Base-by-base conservation (phyloP, 305 asterid species). In the Coffea humblotiana region DNA sequence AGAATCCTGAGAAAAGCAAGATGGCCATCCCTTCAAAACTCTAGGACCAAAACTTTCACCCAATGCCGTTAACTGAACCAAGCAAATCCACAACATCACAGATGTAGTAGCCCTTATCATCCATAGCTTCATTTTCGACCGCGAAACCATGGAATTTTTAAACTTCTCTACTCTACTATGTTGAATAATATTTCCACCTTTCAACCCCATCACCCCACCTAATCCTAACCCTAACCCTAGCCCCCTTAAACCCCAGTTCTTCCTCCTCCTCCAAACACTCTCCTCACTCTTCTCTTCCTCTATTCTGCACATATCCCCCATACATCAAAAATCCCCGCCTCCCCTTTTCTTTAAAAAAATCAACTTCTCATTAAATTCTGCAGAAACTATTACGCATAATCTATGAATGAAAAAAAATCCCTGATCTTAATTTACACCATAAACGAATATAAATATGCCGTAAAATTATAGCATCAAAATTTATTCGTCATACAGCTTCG, bases 41-140 rank as follows among this genome's bases (percentile, higher is more conserved):
- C 87, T 88, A 35, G 93, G 96, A 73, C 93, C 93, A 92, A 92
- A 89, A 83, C 87, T 87, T 72, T 92, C 94, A 49, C 96, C 94
- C 78, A 92, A 77, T 69, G 93, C 88, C 40, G 86, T 89, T 83
- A 92, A 87, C 77, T 91, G 97, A 84, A 92, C 87, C 74, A 92
- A 81, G 77, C 93, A 92, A 71, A 89, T 92, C 96, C 96, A 92
- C 29, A 92, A 69, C 84, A 91, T 83, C 76, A 92, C 81, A 15
- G 90, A 82, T 40, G 92, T 86, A 60, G 87, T 84, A 40, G 88
- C 87, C 87, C 95, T 89, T 86, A 92, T 82, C 80, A 90, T 87
- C 97, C 97, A 92, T 6, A 89, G 86, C 90, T 89, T 92, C 92
- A 91, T 85, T 75, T 88, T 85, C 64, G 87, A 87, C 78, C 82